Percentiles rank a stretch among this genome's conserved stretches.
Conservation (phyloP, 345 rosid species). For the Mercurialis annua region DNA sequence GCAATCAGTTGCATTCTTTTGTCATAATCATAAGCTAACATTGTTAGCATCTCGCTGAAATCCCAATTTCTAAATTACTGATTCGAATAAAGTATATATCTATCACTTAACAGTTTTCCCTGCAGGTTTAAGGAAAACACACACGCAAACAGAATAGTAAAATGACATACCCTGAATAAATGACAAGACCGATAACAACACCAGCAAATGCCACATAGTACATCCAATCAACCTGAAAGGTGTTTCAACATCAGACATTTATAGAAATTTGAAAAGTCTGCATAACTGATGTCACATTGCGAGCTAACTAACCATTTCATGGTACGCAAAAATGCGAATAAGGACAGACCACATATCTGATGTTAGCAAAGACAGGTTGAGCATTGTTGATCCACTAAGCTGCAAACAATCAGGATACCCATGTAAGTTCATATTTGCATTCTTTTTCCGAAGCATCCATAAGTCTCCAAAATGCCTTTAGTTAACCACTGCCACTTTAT, state of each 20-base stretch:
- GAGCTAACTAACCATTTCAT: slow-evolving; percentile 60
- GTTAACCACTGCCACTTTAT: too few relatives aligned
- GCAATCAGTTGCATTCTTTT: not conserved
- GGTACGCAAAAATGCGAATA: slow-evolving; percentile 80
- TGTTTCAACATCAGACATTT: not conserved
- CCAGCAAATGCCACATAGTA: slow-evolving; percentile 81
- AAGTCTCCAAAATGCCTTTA: not conserved
- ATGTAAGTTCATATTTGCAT: not conserved
- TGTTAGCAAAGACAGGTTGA: slow-evolving; percentile 82
- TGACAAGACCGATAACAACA: slow-evolving; percentile 59
- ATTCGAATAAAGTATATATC: too few relatives aligned
- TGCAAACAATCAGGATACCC: slow-evolving; percentile 22
- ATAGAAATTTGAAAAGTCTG: not conserved
- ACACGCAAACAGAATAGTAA: not conserved
- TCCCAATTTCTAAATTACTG: not conserved
- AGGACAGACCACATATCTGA: slow-evolving; percentile 95
- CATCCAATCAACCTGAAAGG: slow-evolving; percentile 59
- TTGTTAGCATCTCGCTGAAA: not conserved
- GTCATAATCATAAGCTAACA: not conserved
- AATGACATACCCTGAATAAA: slow-evolving; percentile 56
- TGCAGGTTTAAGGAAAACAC: not conserved
- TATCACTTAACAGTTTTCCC: not conserved
- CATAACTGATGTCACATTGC: not conserved
- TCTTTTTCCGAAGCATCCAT: not conserved
- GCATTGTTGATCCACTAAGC: slow-evolving; percentile 87